Conservation (phyloP, 139 green algal genomes). For the Chlorella sp. region DNA sequence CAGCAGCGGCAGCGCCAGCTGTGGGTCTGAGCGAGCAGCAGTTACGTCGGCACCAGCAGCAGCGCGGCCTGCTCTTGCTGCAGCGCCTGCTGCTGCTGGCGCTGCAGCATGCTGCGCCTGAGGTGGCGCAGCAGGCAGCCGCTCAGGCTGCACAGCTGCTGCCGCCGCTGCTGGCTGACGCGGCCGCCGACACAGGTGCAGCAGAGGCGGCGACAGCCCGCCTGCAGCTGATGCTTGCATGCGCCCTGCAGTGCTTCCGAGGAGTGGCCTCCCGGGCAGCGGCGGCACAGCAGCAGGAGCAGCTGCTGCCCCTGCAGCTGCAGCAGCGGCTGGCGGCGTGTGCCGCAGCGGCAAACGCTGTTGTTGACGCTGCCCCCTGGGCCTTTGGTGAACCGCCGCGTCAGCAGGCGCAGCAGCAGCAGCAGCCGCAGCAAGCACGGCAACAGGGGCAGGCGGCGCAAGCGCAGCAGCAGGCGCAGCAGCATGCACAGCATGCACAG, state of each 20-base stretch:
- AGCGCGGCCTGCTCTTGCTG: conserved; percentile 3
- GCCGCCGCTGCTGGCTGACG: conserved; percentile 17
- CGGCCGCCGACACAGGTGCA: not conserved
- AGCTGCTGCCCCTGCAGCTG: conserved; percentile 30
- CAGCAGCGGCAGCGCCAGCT: not conserved
- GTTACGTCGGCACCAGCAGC: conserved; percentile 5
- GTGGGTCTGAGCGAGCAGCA: not conserved
- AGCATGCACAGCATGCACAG: not conserved
- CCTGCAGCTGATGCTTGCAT: conserved; percentile 22
- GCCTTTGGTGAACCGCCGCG: not conserved
- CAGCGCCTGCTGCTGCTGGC: conserved; percentile 26
- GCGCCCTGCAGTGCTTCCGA: not conserved
- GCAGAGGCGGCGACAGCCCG: not conserved
- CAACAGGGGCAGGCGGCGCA: not conserved
- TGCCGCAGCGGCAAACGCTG: not conserved
- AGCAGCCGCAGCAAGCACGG: not conserved
- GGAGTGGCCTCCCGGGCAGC: not conserved
- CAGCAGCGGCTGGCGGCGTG: conserved; percentile 16
- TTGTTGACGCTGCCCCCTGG: not conserved
- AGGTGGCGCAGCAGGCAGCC: conserved; percentile 14
- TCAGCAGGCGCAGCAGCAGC: not conserved
- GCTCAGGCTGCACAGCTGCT: conserved; percentile 9
- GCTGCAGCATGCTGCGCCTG: not conserved
- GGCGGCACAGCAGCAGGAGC: conserved; percentile 8
- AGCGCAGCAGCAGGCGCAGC: not conserved